Percentiles rank a stretch among this genome's conserved stretches.
These are phyloP conservation scores for Lachnellula subtilissima DNA, from an alignment of 2,329 filamentous ascomycete species.

Conservation along the genomic window DNA sequence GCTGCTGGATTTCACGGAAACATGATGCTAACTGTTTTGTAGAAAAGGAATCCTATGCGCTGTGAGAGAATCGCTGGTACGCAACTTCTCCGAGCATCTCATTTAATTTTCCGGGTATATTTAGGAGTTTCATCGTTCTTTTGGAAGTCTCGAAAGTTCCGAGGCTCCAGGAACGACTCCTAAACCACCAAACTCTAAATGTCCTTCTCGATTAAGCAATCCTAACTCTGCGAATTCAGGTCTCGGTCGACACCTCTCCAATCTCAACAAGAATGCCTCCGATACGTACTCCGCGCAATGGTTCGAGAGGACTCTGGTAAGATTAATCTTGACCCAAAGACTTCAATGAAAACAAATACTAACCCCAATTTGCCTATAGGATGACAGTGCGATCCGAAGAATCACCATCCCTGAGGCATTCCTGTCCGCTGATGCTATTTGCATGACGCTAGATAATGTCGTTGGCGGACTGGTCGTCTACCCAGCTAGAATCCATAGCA, in stretches of 20 bases:
- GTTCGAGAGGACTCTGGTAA: constrained; percentile 56
- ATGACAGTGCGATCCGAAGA: constrained; percentile 63
- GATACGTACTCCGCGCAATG: constrained; percentile 69
- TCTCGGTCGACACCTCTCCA: constrained; percentile 42
- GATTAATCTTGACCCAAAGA: neutral
- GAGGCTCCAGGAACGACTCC: no score
- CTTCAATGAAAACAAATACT: neutral
- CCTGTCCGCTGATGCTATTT: constrained; percentile 63
- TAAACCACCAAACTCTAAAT: no score
- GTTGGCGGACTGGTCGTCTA: constrained; percentile 59
- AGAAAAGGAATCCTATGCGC: constrained; percentile 46
- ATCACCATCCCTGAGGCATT: constrained; percentile 64
- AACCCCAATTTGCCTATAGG: no score
- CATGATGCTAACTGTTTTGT: constrained; percentile 15
- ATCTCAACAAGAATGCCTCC: constrained; percentile 33
- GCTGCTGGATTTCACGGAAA: neutral
- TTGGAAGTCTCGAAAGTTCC: no score
- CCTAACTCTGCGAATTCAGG: constrained; percentile 1
- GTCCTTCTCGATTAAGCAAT: no score
- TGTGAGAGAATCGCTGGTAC: constrained; percentile 40
- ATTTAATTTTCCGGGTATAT: no score
- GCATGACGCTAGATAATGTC: constrained; percentile 64
- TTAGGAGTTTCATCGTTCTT: no score
- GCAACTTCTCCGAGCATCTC: no score
- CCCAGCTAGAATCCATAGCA: constrained; percentile 63